Conservation (phyloP, 2,329 filamentous ascomycete species). For the Diaporthe citrichinensis region DNA sequence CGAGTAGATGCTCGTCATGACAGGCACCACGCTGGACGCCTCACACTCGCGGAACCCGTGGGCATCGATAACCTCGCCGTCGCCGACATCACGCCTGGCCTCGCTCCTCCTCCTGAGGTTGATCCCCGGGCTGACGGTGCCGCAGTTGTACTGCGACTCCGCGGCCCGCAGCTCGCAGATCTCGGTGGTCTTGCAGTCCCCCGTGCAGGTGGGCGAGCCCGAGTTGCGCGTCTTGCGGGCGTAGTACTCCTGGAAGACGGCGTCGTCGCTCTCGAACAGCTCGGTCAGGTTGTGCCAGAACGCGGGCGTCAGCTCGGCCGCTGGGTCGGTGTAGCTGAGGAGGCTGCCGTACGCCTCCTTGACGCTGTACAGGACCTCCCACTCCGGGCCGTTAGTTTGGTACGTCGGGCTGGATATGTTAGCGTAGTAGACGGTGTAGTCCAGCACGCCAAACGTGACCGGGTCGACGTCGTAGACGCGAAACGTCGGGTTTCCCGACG, state of each 20-base stretch:
- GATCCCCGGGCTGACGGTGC: slow-evolving; percentile 36
- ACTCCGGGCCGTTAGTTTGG: slow-evolving; percentile 61
- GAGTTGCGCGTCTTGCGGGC: slow-evolving; percentile 53
- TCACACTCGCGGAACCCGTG: slow-evolving; percentile 34
- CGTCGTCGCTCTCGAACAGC: slow-evolving; percentile 53
- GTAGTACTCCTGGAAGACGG: slow-evolving; percentile 55
- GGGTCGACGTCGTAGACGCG: slow-evolving; percentile 72
- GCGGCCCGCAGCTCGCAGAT: slow-evolving; percentile 55
- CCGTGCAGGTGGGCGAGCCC: slow-evolving; percentile 51
- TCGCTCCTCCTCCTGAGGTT: slow-evolving; percentile 32
- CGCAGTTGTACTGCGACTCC: slow-evolving; percentile 55
- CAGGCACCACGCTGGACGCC: slow-evolving; percentile 28
- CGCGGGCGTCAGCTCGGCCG: slow-evolving; percentile 63
- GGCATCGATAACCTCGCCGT: neutral
- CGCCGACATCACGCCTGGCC: slow-evolving; percentile 10
- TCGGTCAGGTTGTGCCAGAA: slow-evolving; percentile 61
- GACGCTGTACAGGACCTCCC: slow-evolving; percentile 70
- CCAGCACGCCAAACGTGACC: slow-evolving; percentile 67
- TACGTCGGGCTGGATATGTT: slow-evolving; percentile 62
- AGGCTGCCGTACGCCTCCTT: slow-evolving; percentile 66
- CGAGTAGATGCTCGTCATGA: slow-evolving; percentile 39
- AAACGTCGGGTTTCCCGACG: slow-evolving; percentile 69
- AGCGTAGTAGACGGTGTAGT: slow-evolving; percentile 67
- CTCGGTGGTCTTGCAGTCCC: slow-evolving; percentile 51
- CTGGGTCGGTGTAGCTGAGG: slow-evolving; percentile 54